phyloP scores from a whole-genome alignment of 2,329 filamentous ascomycete genomes.

The Trichoderma cornu-damae region DNA sequence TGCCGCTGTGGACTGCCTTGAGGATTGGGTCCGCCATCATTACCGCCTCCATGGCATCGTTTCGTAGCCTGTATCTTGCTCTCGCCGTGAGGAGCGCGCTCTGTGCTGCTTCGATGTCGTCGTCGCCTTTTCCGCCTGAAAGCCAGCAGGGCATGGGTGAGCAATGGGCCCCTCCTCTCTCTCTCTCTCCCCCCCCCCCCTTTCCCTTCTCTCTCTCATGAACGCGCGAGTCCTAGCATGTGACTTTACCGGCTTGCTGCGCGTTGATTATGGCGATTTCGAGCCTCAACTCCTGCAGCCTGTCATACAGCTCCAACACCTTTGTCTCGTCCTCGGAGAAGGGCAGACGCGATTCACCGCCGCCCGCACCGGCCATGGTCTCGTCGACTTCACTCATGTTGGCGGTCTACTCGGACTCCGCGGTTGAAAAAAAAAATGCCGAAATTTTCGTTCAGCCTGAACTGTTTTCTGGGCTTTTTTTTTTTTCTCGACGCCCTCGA shows the following conservation, averaged over 20 bases:
- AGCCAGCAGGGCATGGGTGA: background rate
- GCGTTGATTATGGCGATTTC: constrained; percentile 63
- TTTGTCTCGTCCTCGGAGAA: constrained; percentile 63
- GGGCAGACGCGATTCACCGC: constrained; percentile 41
- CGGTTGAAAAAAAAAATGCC: too few species aligned
- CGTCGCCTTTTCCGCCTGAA: constrained; percentile 34
- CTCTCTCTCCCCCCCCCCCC: too few species aligned
- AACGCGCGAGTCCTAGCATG: background rate
- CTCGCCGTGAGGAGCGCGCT: constrained; percentile 64
- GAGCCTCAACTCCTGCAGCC: constrained; percentile 63
- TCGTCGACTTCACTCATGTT: constrained; percentile 30
- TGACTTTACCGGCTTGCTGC: constrained; percentile 35
- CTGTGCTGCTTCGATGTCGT: constrained; percentile 54
- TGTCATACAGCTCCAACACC: constrained; percentile 65
- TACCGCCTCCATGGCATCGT: constrained; percentile 63
- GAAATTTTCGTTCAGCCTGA: too few species aligned
- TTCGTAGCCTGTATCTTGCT: constrained; percentile 63
- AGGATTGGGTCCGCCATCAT: constrained; percentile 70
- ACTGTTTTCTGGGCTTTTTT: too few species aligned
- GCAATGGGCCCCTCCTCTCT: background rate
- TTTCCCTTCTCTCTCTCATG: too few species aligned
- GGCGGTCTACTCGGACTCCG: background rate
- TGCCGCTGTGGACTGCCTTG: constrained; percentile 68
- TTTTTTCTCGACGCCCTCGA: too few species aligned
- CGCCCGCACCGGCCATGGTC: constrained; percentile 25